phyloP scores from a whole-genome alignment of 768 basidiomycete species.

The Scleroderma citrinum region DNA sequence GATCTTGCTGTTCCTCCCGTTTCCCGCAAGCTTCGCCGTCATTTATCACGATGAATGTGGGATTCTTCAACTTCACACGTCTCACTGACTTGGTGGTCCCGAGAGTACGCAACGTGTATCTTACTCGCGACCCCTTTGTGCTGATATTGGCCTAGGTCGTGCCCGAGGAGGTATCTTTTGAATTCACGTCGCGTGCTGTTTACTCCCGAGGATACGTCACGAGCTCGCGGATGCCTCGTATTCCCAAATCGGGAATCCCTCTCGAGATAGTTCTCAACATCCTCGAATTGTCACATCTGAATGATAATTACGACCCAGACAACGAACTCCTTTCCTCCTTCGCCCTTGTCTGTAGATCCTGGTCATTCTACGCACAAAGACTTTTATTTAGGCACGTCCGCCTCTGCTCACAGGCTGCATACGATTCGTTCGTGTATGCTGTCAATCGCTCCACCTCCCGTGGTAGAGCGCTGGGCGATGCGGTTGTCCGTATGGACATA shows the following conservation, averaged over 20 bases:
- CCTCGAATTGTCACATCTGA: constrained; percentile 49
- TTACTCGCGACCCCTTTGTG: background rate
- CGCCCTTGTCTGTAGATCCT: constrained; percentile 60
- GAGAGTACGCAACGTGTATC: constrained; percentile 15
- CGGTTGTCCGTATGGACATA: constrained; percentile 49
- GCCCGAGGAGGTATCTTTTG: constrained; percentile 35
- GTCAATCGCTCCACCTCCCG: constrained; percentile 42
- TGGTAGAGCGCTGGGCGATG: constrained; percentile 45
- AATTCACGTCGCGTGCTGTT: constrained; percentile 28
- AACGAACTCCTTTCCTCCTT: constrained; percentile 43
- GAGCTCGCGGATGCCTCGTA: constrained; percentile 12
- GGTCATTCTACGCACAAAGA: constrained; percentile 60
- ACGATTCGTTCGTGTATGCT: constrained; percentile 47
- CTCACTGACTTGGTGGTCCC: constrained; percentile 14
- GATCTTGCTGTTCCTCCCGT: constrained; percentile 8
- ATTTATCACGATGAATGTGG: constrained; percentile 20
- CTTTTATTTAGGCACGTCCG: constrained; percentile 55
- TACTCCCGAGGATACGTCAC: constrained; percentile 13
- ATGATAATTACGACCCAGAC: constrained; percentile 32
- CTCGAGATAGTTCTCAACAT: constrained; percentile 59
- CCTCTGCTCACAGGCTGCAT: constrained; percentile 48
- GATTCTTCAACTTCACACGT: constrained; percentile 18
- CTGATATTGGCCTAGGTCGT: constrained; percentile 21
- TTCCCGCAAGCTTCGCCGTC: constrained; percentile 13
- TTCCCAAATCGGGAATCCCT: constrained; percentile 39